These are phyloP conservation scores for Drosera spatulata DNA, from an alignment of 179 eudicot genomes.

Conservation along the genomic window DNA sequence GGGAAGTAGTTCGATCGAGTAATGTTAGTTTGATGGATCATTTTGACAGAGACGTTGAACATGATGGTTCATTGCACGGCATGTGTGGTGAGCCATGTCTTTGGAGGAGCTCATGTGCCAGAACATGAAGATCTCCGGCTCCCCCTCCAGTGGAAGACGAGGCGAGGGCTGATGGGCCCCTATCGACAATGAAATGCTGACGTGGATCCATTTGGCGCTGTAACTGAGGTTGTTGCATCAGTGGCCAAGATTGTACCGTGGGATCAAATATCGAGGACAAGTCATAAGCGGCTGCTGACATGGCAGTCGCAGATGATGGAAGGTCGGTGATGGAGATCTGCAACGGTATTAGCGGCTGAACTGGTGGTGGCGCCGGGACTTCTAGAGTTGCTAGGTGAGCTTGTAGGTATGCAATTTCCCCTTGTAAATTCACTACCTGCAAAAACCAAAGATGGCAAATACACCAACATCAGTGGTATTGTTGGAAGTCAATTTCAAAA, in stretches of 20 bases:
- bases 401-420: slow-evolving; percentile 79
- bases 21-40: slow-evolving; percentile 9
- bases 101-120: slow-evolving; percentile 56
- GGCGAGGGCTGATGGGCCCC: slow-evolving; percentile 19
- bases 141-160: slow-evolving; percentile 9
- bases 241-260: slow-evolving; percentile 28
- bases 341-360: slow-evolving; percentile 25
- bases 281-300: slow-evolving; percentile 53
- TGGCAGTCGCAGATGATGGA: slow-evolving; percentile 32
- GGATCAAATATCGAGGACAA: slow-evolving; percentile 63
- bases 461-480: neutral
- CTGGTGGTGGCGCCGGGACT: slow-evolving; percentile 42
- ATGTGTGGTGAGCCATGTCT: slow-evolving; percentile 31
- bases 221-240: slow-evolving; percentile 12
- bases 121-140: slow-evolving; percentile 50
- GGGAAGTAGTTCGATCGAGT: neutral
- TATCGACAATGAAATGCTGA: slow-evolving; percentile 10
- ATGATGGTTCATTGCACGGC: slow-evolving; percentile 28
- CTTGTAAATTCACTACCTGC: slow-evolving; percentile 79
- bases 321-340: slow-evolving; percentile 55
- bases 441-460: neutral
- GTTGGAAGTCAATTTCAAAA: too few relatives aligned
- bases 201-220: slow-evolving; percentile 32
- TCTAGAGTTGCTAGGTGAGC: slow-evolving; percentile 72
- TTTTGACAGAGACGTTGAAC: slow-evolving; percentile 47